Conservation (phyloP, 208 protist genomes). For the Leishmania tarentolae region DNA sequence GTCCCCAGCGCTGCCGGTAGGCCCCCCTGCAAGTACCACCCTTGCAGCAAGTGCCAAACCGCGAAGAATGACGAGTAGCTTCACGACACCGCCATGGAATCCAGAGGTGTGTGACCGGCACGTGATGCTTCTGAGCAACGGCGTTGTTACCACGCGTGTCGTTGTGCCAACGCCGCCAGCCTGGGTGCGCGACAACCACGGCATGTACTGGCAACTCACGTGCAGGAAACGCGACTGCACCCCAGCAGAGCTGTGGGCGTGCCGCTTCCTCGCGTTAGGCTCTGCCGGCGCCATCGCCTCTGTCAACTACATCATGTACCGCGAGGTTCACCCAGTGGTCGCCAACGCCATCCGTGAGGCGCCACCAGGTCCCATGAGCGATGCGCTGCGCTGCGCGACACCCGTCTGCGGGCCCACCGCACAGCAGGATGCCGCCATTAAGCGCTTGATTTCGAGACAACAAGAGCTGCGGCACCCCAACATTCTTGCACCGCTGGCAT, state of each 20-base stretch:
- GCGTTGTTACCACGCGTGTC: background rate
- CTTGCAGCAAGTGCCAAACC: background rate
- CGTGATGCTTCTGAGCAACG: background rate
- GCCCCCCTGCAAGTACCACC: background rate
- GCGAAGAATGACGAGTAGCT: background rate
- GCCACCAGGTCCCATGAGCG: slow-evolving; percentile 7
- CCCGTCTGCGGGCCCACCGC: slow-evolving; percentile 6
- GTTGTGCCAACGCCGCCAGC: background rate
- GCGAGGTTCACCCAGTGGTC: background rate
- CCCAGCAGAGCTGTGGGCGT: background rate
- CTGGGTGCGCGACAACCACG: slow-evolving; percentile 2
- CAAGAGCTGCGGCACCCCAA: slow-evolving; percentile 15
- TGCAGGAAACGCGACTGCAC: background rate
- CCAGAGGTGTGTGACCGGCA: background rate
- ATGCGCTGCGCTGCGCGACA: slow-evolving; percentile 16
- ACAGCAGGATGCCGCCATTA: background rate
- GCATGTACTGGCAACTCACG: background rate
- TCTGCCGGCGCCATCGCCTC: slow-evolving; percentile 3
- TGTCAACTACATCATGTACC: background rate
- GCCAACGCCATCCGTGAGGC: background rate
- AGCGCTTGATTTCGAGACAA: background rate
- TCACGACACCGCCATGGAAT: background rate
- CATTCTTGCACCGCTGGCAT: slow-evolving; percentile 5
- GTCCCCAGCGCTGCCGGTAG: no score
- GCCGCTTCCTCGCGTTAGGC: slow-evolving; percentile 1